Conservation (phyloP, 2,329 filamentous ascomycete species). For the Colletotrichum sp. region DNA sequence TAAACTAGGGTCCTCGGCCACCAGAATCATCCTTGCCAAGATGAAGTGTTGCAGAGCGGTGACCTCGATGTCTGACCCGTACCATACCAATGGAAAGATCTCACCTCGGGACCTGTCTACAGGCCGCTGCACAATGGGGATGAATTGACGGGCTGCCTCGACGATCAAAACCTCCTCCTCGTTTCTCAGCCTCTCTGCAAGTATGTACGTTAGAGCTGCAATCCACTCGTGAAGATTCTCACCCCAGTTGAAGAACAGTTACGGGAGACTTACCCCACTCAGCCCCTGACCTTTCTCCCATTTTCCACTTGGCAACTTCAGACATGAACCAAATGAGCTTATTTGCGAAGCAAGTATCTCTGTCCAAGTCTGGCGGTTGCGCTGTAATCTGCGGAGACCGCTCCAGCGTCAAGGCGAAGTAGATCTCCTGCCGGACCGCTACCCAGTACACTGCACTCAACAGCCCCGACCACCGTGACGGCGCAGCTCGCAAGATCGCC, state of each 20-base stretch:
- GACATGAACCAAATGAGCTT: constrained; percentile 46
- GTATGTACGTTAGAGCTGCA: too few species aligned
- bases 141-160: background rate
- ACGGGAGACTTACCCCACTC: constrained; percentile 38
- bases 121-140: constrained; percentile 36
- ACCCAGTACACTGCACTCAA: constrained; percentile 47
- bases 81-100: constrained; percentile 45
- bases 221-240: background rate
- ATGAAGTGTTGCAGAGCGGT: constrained; percentile 45
- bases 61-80: constrained; percentile 41
- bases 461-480: constrained; percentile 39
- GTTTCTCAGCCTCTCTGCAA: background rate
- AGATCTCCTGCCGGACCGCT: constrained; percentile 45
- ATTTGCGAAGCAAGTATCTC: constrained; percentile 40
- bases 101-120: constrained; percentile 41
- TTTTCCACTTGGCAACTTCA: constrained; percentile 45
- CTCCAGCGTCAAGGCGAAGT: constrained; percentile 42
- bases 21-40: constrained; percentile 43
- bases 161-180: background rate
- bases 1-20: constrained; percentile 40
- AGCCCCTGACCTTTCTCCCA: constrained; percentile 37
- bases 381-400: constrained; percentile 42
- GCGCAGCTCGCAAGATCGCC: constrained; percentile 40
- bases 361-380: constrained; percentile 34
- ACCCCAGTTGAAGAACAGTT: constrained; percentile 17